Evolutionary conservation across 768 basidiomycete species (phyloP).

Genomic region (Hypholoma fasciculare): DNA sequence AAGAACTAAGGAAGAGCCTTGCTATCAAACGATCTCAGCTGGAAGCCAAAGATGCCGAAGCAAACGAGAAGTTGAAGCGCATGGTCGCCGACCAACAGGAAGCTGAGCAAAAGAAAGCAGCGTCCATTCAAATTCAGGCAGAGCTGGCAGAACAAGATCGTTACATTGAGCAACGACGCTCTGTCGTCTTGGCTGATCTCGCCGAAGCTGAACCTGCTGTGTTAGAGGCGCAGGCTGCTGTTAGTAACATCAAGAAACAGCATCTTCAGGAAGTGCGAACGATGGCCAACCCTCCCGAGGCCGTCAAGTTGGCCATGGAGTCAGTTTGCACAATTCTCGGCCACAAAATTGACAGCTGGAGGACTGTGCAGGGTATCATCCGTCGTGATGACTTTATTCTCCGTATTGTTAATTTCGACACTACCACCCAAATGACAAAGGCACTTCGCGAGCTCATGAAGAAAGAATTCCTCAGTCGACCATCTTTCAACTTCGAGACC

Average conservation of each 20-base stretch:
- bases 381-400: conserved; percentile 97
- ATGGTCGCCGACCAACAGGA: conserved; percentile 99
- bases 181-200: conserved; percentile 91
- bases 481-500: conserved; percentile 91
- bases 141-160: conserved; percentile 91
- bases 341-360: conserved; percentile 97
- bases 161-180: conserved; percentile 83
- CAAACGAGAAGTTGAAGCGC: conserved; percentile 94
- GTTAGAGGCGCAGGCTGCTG: conserved; percentile 91
- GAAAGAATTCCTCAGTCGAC: conserved; percentile 87
- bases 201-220: conserved; percentile 99
- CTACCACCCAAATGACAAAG: conserved; percentile 87
- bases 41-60: conserved; percentile 90
- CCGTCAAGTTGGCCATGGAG: conserved; percentile 97
- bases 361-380: conserved; percentile 92
- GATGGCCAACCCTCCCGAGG: conserved; percentile 98
- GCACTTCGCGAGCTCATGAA: conserved; percentile 88
- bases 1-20: conserved; percentile 92
- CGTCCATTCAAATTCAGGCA: conserved; percentile 94
- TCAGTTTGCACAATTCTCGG: conserved; percentile 96
- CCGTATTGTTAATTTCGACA: conserved; percentile 95
- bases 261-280: conserved; percentile 96
- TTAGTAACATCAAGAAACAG: conserved; percentile 93
- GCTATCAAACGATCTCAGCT: conserved; percentile 93
- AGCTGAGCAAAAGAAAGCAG: conserved; percentile 96